Conservation (phyloP, 2,329 filamentous ascomycete species). For the Hypoxylon sp. region DNA sequence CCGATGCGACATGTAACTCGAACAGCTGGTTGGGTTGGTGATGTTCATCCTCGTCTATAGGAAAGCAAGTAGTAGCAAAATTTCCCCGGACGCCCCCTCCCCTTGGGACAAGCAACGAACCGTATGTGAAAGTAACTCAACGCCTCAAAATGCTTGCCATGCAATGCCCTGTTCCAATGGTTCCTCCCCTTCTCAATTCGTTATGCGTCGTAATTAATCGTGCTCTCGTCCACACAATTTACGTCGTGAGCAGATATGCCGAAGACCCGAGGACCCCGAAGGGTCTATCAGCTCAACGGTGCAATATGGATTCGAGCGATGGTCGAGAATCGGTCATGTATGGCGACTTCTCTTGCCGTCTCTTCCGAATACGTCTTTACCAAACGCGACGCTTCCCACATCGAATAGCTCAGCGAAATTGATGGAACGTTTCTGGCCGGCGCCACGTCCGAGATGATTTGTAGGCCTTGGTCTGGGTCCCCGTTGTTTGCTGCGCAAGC, state of each 20-base stretch:
- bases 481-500: constrained; percentile 46
- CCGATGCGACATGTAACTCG: constrained; percentile 4
- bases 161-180: constrained; percentile 32
- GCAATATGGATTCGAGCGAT: constrained; percentile 21
- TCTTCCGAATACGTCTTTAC: constrained; percentile 71
- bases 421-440: constrained; percentile 80
- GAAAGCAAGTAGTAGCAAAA: constrained; percentile 34
- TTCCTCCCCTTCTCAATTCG: constrained; percentile 19
- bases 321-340: constrained; percentile 51
- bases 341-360: constrained; percentile 67
- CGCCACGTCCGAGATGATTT: constrained; percentile 70
- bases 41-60: constrained; percentile 29
- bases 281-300: constrained; percentile 18
- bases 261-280: neutral
- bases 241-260: neutral
- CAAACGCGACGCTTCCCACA: constrained; percentile 72
- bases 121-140: constrained; percentile 35
- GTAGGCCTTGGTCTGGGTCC: constrained; percentile 49
- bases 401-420: constrained; percentile 84
- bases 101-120: constrained; percentile 33
- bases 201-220: constrained; percentile 32
- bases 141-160: constrained; percentile 46
- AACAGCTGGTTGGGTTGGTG: constrained; percentile 10
- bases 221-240: constrained; percentile 14
- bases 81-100: constrained; percentile 21